A percentile compares a stretch with the other conserved stretches of the same genome.
These are phyloP conservation scores for Gnomoniopsis smithogilvyi DNA, from an alignment of 2,329 filamentous ascomycete species.

Conservation along the genomic window DNA sequence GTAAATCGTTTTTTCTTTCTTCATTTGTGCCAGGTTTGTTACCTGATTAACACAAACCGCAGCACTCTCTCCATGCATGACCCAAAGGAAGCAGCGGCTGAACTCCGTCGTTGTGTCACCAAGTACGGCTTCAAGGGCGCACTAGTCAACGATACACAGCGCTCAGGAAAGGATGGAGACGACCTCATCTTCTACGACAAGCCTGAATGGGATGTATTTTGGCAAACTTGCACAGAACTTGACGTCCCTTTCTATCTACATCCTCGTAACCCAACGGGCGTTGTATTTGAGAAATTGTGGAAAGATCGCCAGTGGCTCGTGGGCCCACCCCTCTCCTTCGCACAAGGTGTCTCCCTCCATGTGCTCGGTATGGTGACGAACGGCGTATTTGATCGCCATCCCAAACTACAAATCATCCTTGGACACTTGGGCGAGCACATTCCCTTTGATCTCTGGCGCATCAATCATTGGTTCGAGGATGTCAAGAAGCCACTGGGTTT, in stretches of 20 bases:
- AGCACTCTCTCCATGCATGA: constrained; percentile 31
- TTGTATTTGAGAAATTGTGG: constrained; percentile 49
- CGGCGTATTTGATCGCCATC: constrained; percentile 33
- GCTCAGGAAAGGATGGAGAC: constrained; percentile 12
- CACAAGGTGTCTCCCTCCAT: constrained; percentile 32
- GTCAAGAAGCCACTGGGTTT: constrained; percentile 22
- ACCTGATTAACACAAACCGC: neutral
- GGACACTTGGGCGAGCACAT: constrained; percentile 38
- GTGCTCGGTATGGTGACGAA: constrained; percentile 32
- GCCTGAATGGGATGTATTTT: constrained; percentile 28
- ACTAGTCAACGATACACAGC: constrained; percentile 33
- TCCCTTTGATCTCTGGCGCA: constrained; percentile 23
- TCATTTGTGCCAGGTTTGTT: neutral
- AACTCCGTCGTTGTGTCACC: constrained; percentile 28
- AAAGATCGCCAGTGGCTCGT: constrained; percentile 18
- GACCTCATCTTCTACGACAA: constrained; percentile 30
- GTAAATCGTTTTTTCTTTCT: neutral
- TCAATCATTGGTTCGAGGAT: constrained; percentile 25
- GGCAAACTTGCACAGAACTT: constrained; percentile 28
- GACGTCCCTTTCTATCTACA: constrained; percentile 34
- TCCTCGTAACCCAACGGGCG: constrained; percentile 27
- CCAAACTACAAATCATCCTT: constrained; percentile 34
- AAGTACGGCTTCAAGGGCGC: constrained; percentile 31
- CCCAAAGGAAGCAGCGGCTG: constrained; percentile 24
- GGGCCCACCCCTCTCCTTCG: constrained; percentile 20